phyloP scores from a whole-genome alignment of 352 stramenopile species.

The Phytophthora niederhauseri region DNA sequence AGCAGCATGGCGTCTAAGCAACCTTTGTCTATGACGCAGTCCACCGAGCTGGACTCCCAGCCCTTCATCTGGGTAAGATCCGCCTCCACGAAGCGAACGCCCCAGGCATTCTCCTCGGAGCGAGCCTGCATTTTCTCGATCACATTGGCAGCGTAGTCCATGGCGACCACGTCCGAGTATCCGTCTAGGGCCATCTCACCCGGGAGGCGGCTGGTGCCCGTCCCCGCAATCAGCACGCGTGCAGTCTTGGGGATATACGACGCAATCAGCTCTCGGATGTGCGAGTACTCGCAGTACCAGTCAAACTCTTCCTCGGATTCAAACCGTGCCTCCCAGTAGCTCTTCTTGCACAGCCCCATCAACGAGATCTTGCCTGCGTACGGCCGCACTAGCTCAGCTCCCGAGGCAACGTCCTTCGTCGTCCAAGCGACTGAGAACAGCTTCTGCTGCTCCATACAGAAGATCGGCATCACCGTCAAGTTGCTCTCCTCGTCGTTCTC shows the following conservation, averaged over 20 bases:
- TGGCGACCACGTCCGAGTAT: constrained; percentile 50
- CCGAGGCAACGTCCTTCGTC: constrained; percentile 32
- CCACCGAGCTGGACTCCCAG: constrained; percentile 42
- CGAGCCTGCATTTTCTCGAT: constrained; percentile 53
- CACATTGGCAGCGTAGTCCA: constrained; percentile 63
- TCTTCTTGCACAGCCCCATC: constrained; percentile 65
- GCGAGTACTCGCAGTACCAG: constrained; percentile 61
- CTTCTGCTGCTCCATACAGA: constrained; percentile 49
- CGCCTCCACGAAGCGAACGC: constrained; percentile 45
- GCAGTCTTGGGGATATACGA: constrained; percentile 39
- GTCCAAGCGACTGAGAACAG: constrained; percentile 58
- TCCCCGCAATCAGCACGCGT: constrained; percentile 50
- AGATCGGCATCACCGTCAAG: constrained; percentile 53
- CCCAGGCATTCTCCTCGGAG: constrained; percentile 38
- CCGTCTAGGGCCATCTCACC: constrained; percentile 54
- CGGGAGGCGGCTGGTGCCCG: constrained; percentile 52
- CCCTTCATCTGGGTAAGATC: constrained; percentile 55
- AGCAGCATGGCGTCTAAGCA: constrained; percentile 66
- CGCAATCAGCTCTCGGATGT: constrained; percentile 45
- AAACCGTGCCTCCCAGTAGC: constrained; percentile 60
- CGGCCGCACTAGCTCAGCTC: constrained; percentile 43
- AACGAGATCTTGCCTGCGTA: constrained; percentile 60
- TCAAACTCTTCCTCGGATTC: constrained; percentile 60
- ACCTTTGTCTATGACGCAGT: constrained; percentile 64
- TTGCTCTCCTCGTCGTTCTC: constrained; percentile 48